Evolutionary conservation across 768 basidiomycete genomes (phyloP), one percentile per base, ranked within the genome.

Genomic region (Xanthoconium stramineum): DNA sequence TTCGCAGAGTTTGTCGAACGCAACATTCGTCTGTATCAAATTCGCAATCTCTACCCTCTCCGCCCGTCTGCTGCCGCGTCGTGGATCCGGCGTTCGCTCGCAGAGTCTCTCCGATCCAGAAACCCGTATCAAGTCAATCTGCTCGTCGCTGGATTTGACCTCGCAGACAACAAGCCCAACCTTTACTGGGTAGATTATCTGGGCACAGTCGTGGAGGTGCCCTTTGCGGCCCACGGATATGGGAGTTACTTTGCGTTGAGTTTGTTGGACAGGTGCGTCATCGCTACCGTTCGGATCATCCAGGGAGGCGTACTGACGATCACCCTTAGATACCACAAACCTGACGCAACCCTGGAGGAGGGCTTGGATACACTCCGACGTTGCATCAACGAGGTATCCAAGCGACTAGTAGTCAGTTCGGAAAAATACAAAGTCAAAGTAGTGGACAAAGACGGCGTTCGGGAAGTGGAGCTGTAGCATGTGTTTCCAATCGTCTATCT

Each of bases 131-230:
- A 87, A 2, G 97, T 99, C 64, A 96, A 98, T 69, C 78, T 99
- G 4, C 85, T 99, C 6, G 75, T 99, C 11, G 96, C 91, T 7
- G 97, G 97, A 14, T 98, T 86, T 71, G 97, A 99, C 72, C 83
- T 83, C 51, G 83, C 90, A 39, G 81, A 81, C 8, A 66, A 82
- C 60, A 76, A 76, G 15, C 93, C 95, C 6, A 83, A 84, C 60
- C 79, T 96, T 13, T 97, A 95, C 77, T 98, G 95, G 94, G 79
- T 98, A 57, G 97, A 99, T 76, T 94, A 96, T 72, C 80, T 97
- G 33, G 97, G 97, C 28, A 96, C 97, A 6, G 80, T 90, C 67
- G 82, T 86, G 4, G 83, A 86, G 53, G 89, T 97, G 13, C 94
- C 94, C 0, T 99, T 94, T 69, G 94, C 86, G 15, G 94, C 94